These are phyloP conservation scores for Copromyces sp. DNA, from an alignment of 495 filamentous ascomycete genomes.

Conservation along the genomic window DNA sequence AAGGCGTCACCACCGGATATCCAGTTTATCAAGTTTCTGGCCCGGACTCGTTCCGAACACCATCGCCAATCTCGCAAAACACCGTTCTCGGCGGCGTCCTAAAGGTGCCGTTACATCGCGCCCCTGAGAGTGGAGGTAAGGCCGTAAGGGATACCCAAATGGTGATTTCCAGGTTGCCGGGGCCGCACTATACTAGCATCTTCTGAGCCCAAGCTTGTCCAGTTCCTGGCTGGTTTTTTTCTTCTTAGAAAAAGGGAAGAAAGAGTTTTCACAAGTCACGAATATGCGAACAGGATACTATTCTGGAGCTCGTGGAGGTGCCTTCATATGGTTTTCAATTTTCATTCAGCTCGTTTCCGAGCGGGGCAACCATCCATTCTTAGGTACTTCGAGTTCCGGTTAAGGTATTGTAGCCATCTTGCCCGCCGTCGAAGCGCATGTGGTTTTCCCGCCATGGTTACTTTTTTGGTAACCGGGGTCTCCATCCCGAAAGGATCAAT, in stretches of 20 bases:
- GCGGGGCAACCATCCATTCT: neutral
- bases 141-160: neutral
- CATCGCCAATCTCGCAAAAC: neutral
- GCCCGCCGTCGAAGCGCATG: neutral
- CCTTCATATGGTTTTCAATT: neutral
- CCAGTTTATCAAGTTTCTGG: neutral
- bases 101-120: neutral
- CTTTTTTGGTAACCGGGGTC: neutral
- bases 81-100: neutral
- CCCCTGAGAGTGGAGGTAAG: neutral
- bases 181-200: neutral
- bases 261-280: neutral
- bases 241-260: neutral
- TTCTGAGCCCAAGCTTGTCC: neutral
- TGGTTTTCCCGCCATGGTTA: neutral
- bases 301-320: neutral
- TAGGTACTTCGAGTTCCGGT: neutral
- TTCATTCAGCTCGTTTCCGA: neutral
- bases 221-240: neutral
- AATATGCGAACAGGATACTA: neutral
- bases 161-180: neutral
- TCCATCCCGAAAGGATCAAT: neutral
- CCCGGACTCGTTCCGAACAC: neutral
- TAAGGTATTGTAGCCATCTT: neutral
- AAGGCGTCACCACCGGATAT: neutral